phyloP scores from a whole-genome alignment of 2,329 filamentous ascomycete species.

The Chalaropsis ovoidea region DNA sequence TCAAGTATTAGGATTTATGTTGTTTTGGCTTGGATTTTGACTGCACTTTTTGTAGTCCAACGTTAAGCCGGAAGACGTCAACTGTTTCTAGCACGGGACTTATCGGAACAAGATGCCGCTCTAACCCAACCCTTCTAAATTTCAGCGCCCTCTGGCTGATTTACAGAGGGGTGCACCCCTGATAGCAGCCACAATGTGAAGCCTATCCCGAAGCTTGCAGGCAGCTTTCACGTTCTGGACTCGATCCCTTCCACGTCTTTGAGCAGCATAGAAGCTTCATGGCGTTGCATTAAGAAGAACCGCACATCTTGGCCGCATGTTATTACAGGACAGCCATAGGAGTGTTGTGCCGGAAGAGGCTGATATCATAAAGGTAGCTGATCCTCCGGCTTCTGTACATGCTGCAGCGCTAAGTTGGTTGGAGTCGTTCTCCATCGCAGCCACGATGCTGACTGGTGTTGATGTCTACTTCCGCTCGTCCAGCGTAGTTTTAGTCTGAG shows the following conservation, averaged over 20 bases:
- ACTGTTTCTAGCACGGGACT: neutral
- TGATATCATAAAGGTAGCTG: constrained; percentile 1
- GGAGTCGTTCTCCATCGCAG: neutral
- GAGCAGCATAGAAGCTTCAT: neutral
- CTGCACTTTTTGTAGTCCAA: no score
- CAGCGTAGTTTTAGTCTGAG: neutral
- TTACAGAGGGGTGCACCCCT: no score
- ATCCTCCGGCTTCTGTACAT: neutral
- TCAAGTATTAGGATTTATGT: no score
- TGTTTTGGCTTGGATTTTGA: no score
- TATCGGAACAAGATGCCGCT: neutral
- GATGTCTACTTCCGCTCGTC: neutral
- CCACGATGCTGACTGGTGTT: neutral
- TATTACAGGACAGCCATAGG: neutral
- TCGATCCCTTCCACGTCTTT: neutral
- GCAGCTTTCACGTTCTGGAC: neutral
- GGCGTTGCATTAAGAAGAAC: constrained; percentile 11
- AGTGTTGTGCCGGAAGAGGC: neutral
- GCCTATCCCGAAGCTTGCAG: neutral
- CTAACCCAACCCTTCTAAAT: neutral
- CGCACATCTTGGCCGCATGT: constrained; percentile 2
- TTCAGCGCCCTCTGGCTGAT: neutral
- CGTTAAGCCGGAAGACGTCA: no score
- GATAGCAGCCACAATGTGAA: neutral
- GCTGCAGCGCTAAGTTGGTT: neutral